Conservation (phyloP, 768 basidiomycete species). For the Pilatotrama ljubarskyi region DNA sequence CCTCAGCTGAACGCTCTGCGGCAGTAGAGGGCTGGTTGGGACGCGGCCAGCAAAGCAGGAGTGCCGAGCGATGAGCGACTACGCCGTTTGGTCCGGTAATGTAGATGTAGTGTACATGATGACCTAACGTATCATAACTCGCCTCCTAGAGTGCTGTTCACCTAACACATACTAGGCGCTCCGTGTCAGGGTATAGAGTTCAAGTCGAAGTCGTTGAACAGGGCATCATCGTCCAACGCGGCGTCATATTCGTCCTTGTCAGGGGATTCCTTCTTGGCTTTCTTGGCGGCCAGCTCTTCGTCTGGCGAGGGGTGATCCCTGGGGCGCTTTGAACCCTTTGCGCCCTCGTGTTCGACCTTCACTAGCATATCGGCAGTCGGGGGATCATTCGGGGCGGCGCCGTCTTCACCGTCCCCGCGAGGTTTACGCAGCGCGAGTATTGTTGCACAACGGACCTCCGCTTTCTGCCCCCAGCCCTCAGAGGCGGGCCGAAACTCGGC, state of each 20-base stretch:
- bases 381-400: slow-evolving; percentile 5
- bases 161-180: background rate
- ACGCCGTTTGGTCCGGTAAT: slow-evolving; percentile 19
- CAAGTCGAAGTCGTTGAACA: slow-evolving; percentile 48
- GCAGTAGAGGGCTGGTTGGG: slow-evolving; percentile 4
- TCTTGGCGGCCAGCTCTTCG: slow-evolving; percentile 43
- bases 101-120: slow-evolving; percentile 26
- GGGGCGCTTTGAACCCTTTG: slow-evolving; percentile 14
- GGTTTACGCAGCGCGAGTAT: slow-evolving; percentile 59
- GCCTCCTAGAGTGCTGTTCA: slow-evolving; percentile 12
- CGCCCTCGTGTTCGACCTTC: slow-evolving; percentile 23
- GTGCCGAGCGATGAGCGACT: slow-evolving; percentile 13
- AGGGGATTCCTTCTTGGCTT: slow-evolving; percentile 19
- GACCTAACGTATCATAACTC: slow-evolving; percentile 19
- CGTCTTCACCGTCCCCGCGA: background rate
- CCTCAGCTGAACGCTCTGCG: slow-evolving; percentile 41
- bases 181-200: slow-evolving; percentile 13
- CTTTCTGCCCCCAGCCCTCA: slow-evolving; percentile 82
- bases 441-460: slow-evolving; percentile 65
- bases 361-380: slow-evolving; percentile 15
- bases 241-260: slow-evolving; percentile 55
- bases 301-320: slow-evolving; percentile 11
- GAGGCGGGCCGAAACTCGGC: slow-evolving; percentile 83
- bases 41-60: background rate
- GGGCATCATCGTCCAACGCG: slow-evolving; percentile 45